Conservation (phyloP, 2,329 filamentous ascomycete species). For the Alternaria triticimaculans region DNA sequence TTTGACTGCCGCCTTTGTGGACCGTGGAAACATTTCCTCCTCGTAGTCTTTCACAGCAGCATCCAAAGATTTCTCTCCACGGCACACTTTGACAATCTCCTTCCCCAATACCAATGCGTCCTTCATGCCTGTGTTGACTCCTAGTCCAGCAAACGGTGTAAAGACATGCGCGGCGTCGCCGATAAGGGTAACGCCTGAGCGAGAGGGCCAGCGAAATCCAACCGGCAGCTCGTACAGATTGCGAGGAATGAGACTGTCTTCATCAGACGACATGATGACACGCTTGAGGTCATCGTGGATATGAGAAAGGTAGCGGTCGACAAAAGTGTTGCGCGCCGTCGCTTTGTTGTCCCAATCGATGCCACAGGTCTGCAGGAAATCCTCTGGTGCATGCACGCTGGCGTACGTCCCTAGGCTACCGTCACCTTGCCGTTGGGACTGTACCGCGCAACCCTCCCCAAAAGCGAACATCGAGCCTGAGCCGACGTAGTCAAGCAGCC, state of each 20-base stretch:
- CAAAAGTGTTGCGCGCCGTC: slow-evolving; percentile 40
- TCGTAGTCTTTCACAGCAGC: slow-evolving; percentile 31
- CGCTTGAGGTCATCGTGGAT: slow-evolving; percentile 45
- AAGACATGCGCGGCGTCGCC: slow-evolving; percentile 68
- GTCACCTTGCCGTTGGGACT: slow-evolving; percentile 58
- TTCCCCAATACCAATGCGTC: slow-evolving; percentile 60
- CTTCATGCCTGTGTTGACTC: slow-evolving; percentile 64
- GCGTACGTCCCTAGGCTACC: slow-evolving; percentile 54
- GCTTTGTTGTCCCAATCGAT: slow-evolving; percentile 52
- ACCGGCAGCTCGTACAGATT: slow-evolving; percentile 62
- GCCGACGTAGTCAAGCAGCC: slow-evolving; percentile 56
- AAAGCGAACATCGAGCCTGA: slow-evolving; percentile 41
- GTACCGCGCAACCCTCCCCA: slow-evolving; percentile 49
- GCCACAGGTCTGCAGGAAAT: slow-evolving; percentile 52
- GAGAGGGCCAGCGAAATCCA: slow-evolving; percentile 58
- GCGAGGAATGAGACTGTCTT: slow-evolving; percentile 23
- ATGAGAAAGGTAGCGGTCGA: slow-evolving; percentile 30
- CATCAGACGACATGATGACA: slow-evolving; percentile 25
- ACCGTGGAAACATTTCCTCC: slow-evolving; percentile 33
- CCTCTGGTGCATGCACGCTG: slow-evolving; percentile 49
- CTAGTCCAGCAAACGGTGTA: slow-evolving; percentile 65
- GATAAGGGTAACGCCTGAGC: slow-evolving; percentile 60
- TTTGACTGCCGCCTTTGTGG: slow-evolving; percentile 24
- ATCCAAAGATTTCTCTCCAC: slow-evolving; percentile 28
- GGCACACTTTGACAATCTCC: slow-evolving; percentile 25